These are phyloP conservation scores for Chaetomium sp. DNA, from an alignment of 2,329 filamentous ascomycete genomes.

Conservation along the genomic window DNA sequence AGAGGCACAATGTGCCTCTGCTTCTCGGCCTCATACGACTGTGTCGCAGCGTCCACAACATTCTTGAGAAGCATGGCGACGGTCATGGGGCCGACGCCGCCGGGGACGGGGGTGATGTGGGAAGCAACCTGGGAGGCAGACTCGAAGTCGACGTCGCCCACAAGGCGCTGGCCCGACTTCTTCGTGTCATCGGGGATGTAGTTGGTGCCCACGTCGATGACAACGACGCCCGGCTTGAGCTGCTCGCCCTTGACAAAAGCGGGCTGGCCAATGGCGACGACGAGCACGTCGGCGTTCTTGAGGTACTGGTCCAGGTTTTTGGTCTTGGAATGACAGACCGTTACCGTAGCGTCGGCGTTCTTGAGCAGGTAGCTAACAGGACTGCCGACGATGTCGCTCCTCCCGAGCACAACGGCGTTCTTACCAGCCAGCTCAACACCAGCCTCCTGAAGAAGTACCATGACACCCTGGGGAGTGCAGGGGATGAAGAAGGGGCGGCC, in stretches of 20 bases:
- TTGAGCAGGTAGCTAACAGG: conserved; percentile 93
- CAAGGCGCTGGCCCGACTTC: conserved; percentile 86
- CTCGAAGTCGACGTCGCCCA: conserved; percentile 92
- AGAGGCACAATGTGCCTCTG: conserved; percentile 72
- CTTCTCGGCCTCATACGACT: conserved; percentile 78
- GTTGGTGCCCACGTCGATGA: conserved; percentile 97
- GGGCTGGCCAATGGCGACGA: conserved; percentile 85
- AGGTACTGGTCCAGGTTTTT: conserved; percentile 64
- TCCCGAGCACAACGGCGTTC: conserved; percentile 86
- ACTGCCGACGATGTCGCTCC: conserved; percentile 95
- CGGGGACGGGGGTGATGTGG: conserved; percentile 90
- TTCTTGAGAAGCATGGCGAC: conserved; percentile 98
- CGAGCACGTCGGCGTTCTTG: conserved; percentile 79
- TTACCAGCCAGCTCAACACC: conserved; percentile 82
- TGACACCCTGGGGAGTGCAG: conserved; percentile 95
- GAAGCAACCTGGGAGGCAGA: conserved; percentile 80
- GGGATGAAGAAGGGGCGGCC: conserved; percentile 84
- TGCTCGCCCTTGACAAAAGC: conserved; percentile 90
- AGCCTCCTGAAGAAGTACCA: conserved; percentile 80
- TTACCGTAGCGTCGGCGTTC: conserved; percentile 94
- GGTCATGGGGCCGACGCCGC: conserved; percentile 97
- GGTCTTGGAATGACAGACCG: conserved; percentile 89
- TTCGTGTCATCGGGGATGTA: conserved; percentile 82
- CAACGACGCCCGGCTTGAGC: conserved; percentile 89
- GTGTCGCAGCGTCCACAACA: conserved; percentile 77